Evolutionary conservation across 2,329 filamentous ascomycete species (phyloP), one percentile per base, ranked within the genome.

Genomic region (Diplodia corticola): DNA sequence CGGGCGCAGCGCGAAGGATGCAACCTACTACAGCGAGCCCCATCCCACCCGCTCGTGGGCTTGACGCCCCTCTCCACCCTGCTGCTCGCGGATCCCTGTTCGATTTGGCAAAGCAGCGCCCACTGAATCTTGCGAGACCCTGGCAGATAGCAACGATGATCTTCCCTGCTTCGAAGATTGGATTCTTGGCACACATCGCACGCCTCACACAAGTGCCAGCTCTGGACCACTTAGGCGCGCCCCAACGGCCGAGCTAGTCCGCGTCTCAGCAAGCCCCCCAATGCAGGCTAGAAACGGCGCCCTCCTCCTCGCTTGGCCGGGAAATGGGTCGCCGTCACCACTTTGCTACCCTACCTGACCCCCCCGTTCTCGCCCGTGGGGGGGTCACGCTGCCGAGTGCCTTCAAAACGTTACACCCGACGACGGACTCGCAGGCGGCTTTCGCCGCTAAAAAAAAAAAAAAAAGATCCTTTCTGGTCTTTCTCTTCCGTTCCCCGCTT

Each of bases 151-250:
- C 24, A 12, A n/a, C 17, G 54, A 46, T 59, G 54, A 59, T 61
- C 57, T 61, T 61, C 40, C 57, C 57, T 20, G 28, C 57, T 49
- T 61, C 40, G 40, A 61, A 44, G 15, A 12, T 49, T 61, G 48
- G 26, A 35, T 49, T 48, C 57, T 61, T 61, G 57, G 57, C 57
- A 49, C 26, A 49, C 55, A 49, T 61, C 57, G 57, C 40, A 4
- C 57, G 57, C 57, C 57, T 61, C 57, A 61, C 57, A 61, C 57
- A 49, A 48, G 44, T 35, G 57, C 57, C n/a, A 26, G 15, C 26
- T 24, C n/a, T 17, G 17, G 24, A 40, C 55, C 55, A 60, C 24
- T 48, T 17, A 60, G 37, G 35, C 22, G 12, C 5, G 17, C 22
- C 4, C 24, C 22, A 33, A 35, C 51, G 30, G 28, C 15, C 28